Conservation (phyloP, 257 asterid genomes). For the Solanum pennellii region DNA sequence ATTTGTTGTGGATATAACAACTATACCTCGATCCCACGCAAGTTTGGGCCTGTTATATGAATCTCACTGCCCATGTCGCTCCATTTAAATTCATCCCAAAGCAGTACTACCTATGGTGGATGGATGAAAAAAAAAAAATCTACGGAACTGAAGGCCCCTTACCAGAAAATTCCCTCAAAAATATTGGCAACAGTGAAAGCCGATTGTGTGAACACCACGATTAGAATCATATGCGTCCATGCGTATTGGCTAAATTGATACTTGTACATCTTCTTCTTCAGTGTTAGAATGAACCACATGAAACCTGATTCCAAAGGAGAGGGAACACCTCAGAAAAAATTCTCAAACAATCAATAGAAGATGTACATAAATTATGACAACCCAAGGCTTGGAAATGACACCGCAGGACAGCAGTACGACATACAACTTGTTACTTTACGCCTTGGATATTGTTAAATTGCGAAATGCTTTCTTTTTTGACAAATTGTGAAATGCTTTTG, state of each 20-base stretch:
- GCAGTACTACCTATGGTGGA: neutral
- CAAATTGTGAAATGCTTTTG: neutral
- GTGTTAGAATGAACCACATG: conserved; percentile 85
- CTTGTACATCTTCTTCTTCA: conserved; percentile 88
- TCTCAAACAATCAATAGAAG: neutral
- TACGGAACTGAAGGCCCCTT: neutral
- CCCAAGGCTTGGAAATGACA: neutral
- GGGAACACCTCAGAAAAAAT: neutral
- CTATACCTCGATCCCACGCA: neutral
- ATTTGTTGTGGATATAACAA: neutral
- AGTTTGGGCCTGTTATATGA: neutral
- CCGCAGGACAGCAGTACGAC: neutral
- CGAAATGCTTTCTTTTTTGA: neutral
- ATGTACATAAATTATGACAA: neutral
- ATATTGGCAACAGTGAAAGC: conserved; percentile 72
- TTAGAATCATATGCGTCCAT: conserved; percentile 82
- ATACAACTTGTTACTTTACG: neutral
- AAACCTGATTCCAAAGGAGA: conserved; percentile 42
- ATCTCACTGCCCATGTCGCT: neutral
- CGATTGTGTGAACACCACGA: conserved; percentile 65
- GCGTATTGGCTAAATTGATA: conserved; percentile 90
- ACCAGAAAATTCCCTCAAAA: conserved; percentile 85
- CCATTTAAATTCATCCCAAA: neutral
- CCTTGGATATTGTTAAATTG: neutral
- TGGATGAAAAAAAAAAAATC: neutral